These are phyloP conservation scores for Botrytis porri DNA, from an alignment of 2,329 filamentous ascomycete genomes.

Conservation along the genomic window DNA sequence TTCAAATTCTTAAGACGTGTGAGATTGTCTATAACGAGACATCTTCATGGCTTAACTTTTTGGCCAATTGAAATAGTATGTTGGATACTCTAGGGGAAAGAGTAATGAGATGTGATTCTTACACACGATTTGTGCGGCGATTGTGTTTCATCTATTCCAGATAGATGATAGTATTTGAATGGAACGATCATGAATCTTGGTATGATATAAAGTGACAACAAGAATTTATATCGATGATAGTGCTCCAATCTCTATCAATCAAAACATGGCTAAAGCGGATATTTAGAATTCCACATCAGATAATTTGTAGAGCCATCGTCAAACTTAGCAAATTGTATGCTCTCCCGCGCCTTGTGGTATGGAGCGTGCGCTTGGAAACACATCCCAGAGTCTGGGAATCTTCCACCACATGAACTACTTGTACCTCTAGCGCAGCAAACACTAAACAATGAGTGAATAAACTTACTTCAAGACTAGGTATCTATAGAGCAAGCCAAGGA, in stretches of 20 bases:
- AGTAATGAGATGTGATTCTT: fast-evolving
- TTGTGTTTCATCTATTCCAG: background rate
- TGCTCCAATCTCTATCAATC: background rate
- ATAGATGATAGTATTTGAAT: background rate
- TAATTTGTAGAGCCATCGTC: background rate
- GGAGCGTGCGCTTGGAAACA: fast-evolving
- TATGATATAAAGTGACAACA: background rate
- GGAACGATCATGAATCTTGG: fast-evolving
- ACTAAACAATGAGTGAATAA: background rate
- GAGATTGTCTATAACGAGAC: background rate
- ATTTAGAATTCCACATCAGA: fast-evolving
- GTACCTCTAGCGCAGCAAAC: background rate
- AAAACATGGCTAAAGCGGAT: background rate
- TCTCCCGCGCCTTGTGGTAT: fast-evolving
- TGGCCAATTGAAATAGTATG: background rate
- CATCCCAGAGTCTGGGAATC: fast-evolving
- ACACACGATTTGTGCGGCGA: too few relatives aligned
- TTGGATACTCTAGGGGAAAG: fast-evolving
- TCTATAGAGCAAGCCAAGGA: fast-evolving
- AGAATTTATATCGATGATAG: background rate
- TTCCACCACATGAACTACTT: background rate
- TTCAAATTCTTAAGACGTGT: background rate
- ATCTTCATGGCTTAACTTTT: fast-evolving
- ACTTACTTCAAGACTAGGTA: fast-evolving
- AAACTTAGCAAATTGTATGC: background rate